Evolutionary conservation across 2,329 filamentous ascomycete genomes (phyloP).

Genomic region (Fusarium pseudocircinatum): DNA sequence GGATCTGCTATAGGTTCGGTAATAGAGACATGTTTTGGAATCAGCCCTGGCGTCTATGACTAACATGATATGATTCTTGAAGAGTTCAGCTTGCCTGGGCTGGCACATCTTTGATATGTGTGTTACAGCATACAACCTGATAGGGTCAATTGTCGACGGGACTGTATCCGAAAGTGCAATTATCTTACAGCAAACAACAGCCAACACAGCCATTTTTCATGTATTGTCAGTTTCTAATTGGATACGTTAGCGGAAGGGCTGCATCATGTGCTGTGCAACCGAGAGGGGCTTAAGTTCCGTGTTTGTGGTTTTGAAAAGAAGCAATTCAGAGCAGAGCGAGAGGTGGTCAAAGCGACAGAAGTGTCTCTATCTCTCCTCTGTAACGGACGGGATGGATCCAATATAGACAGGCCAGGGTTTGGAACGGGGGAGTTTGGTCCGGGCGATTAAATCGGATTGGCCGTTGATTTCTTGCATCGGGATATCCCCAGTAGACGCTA

Average conservation of each 20-base stretch:
- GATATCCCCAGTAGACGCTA: not conserved
- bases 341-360: not conserved
- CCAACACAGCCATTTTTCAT: not conserved
- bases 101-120: not conserved
- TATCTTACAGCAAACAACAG: not conserved
- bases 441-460: not conserved
- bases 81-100: not conserved
- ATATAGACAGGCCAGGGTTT: not conserved
- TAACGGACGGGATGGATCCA: no score
- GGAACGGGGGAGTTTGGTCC: not conserved
- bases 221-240: not conserved
- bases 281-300: not conserved
- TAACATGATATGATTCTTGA: not conserved
- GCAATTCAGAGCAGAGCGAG: not conserved
- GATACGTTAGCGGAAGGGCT: not conserved
- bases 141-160: not conserved
- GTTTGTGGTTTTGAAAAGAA: not conserved
- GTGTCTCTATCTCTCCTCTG: not conserved
- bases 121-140: not conserved
- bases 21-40: not conserved
- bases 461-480: conserved; percentile 12
- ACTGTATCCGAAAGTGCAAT: not conserved
- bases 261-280: conserved; percentile 10
- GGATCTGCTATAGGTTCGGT: not conserved
- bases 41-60: not conserved